Evolutionary conservation across 345 rosid genomes (phyloP), one percentile per base, ranked within the genome.

Genomic region (Passiflora organensis): DNA sequence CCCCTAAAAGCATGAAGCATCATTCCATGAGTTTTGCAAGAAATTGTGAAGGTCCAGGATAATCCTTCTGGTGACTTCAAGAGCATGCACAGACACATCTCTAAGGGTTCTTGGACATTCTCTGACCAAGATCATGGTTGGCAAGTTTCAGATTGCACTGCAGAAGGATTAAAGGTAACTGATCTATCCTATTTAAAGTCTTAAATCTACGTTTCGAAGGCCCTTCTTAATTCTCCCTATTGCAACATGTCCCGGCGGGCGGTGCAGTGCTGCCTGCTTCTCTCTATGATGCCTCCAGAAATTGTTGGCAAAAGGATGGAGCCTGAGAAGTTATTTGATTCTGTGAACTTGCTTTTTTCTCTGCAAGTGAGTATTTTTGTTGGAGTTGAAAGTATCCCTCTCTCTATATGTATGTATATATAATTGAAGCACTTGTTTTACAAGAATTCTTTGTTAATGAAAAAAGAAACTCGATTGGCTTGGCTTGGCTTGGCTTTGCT

Each of bases 241-340:
- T 8, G 34, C 34, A 3, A 28, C 34, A 28, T 28, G 34, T 28
- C 34, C 8, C 34, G 34, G 3, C 34, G 8, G 8, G 8, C 34
- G 3, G 5, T 69, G 28, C 74, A 84, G 86, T 82, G 94, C 50
- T 78, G 87, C 63, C 71, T 87, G 0, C 62, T 80, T 32, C 72
- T 87, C 42, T 80, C 96, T 10, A 70, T 70, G 80, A 74, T 87
- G 87, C 82, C 96, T 47, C 71, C 84, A 5, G 81, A 81, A 23
- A 71, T 79, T 50, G 85, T 85, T 52, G 96, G 96, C 14, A 62
- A 68, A 24, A 74, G 68, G 62, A 65, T 84, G 75, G 76, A 85
- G 47, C 76, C 85, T 0, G 73, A 70, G 43, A 65, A 63, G 10
- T 45, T 85, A 22, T 76, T 68, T 22, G 83, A 87, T 68, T 62